phyloP scores from a whole-genome alignment of 805 yeast genomes.

The Tetrapisispora phaffii region DNA sequence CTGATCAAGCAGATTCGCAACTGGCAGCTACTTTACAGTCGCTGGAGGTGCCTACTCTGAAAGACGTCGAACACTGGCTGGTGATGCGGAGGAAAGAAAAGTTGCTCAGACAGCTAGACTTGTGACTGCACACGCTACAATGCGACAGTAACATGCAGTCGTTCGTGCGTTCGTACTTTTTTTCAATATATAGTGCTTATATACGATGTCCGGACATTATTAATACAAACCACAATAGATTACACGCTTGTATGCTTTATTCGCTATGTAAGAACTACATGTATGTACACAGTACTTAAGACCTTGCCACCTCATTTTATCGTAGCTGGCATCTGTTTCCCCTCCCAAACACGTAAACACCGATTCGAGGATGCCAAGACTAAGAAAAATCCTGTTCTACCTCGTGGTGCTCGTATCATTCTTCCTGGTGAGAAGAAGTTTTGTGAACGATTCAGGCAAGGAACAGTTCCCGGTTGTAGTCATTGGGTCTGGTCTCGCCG shows the following conservation, averaged over 20 bases:
- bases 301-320: too few relatives aligned
- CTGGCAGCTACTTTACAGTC: not conserved
- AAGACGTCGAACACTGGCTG: constrained; percentile 38
- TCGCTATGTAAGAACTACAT: too few relatives aligned
- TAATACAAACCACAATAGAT: too few relatives aligned
- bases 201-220: too few relatives aligned
- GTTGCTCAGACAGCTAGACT: constrained; percentile 27
- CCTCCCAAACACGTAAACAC: too few relatives aligned
- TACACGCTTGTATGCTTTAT: too few relatives aligned
- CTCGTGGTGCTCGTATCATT: not conserved
- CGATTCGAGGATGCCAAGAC: not conserved
- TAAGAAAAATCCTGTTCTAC: not conserved
- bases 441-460: not conserved
- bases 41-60: constrained; percentile 24
- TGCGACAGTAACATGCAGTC: too few relatives aligned
- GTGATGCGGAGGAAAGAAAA: constrained; percentile 38
- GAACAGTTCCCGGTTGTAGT: constrained; percentile 32
- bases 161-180: too few relatives aligned
- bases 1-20: not conserved
- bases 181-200: too few relatives aligned
- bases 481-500: constrained; percentile 51
- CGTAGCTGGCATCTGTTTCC: too few relatives aligned
- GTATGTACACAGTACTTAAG: too few relatives aligned
- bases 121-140: constrained; percentile 7
- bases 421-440: not conserved